phyloP scores from a whole-genome alignment of 2,329 filamentous ascomycete genomes.

The Hymenoscyphus fructigenus region DNA sequence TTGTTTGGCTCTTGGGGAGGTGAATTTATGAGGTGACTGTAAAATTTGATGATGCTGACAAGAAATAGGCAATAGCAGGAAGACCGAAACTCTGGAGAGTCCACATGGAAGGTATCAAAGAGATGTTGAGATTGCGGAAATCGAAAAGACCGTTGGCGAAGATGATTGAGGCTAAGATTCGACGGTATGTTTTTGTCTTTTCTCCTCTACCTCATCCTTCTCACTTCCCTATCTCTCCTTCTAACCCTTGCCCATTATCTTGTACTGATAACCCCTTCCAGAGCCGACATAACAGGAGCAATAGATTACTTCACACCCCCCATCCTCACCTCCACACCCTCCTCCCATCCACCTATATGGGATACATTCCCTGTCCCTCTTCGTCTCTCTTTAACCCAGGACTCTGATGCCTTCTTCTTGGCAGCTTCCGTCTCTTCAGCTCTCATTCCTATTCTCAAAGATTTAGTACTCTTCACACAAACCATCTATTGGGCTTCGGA shows the following conservation, averaged over 20 bases:
- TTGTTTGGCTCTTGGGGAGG: conserved; percentile 28
- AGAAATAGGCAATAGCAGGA: conserved; percentile 22
- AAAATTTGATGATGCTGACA: background rate
- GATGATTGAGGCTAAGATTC: conserved; percentile 24
- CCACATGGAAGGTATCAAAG: conserved; percentile 29
- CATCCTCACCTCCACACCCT: conserved; percentile 18
- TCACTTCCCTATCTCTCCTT: background rate
- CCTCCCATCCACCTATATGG: conserved; percentile 17
- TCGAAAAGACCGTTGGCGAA: conserved; percentile 11
- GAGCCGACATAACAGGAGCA: conserved; percentile 29
- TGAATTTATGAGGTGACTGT: too few species aligned
- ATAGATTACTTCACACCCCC: conserved; percentile 27
- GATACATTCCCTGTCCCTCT: conserved; percentile 7
- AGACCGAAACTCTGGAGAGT: conserved; percentile 23
- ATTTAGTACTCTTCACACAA: conserved; percentile 22
- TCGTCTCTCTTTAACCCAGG: conserved; percentile 1
- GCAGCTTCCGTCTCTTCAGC: conserved; percentile 7
- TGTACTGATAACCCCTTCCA: background rate
- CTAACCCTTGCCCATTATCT: background rate
- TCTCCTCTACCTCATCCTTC: background rate
- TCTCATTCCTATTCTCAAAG: conserved; percentile 18
- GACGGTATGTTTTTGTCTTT: conserved; percentile 15
- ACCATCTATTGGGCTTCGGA: conserved; percentile 16
- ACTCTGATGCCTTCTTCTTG: conserved; percentile 1
- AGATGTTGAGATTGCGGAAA: conserved; percentile 20